Evolutionary conservation across 2,329 filamentous ascomycete species (phyloP).

Genomic region (Colletotrichum caudatum): DNA sequence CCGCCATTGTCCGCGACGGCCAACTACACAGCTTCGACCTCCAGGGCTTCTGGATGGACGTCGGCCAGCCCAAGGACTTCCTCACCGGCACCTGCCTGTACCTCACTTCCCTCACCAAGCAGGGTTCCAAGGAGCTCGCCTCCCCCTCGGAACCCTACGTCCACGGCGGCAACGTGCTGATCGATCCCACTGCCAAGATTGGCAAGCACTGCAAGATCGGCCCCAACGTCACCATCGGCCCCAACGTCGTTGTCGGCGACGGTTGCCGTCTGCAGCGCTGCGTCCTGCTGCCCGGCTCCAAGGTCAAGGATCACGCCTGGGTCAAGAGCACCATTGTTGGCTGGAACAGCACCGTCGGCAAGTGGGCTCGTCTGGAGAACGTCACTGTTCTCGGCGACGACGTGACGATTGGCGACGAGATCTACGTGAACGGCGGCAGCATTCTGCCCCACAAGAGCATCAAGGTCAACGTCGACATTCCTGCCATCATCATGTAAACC

Average conservation of each 20-base stretch:
- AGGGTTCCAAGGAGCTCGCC: conserved; percentile 85
- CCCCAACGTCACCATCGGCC: conserved; percentile 95
- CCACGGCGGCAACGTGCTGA: conserved; percentile 93
- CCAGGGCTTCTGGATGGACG: conserved; percentile 99
- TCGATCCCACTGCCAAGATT: conserved; percentile 94
- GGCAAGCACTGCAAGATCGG: conserved; percentile 99
- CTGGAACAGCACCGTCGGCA: conserved; percentile 96
- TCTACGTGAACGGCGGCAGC: conserved; percentile 94
- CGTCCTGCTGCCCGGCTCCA: conserved; percentile 87
- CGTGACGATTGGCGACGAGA: conserved; percentile 96
- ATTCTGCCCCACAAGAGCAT: conserved; percentile 98
- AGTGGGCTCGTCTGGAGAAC: conserved; percentile 97
- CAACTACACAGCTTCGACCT: conserved; percentile 96
- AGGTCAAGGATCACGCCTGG: conserved; percentile 99
- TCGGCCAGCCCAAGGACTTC: conserved; percentile 99
- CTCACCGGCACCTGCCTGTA: conserved; percentile 95
- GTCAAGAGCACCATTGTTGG: conserved; percentile 98
- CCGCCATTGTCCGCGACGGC: conserved; percentile 88
- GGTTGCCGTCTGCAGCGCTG: conserved; percentile 94
- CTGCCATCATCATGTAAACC: conserved; percentile 75
- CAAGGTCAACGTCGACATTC: conserved; percentile 94
- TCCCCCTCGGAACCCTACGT: conserved; percentile 82
- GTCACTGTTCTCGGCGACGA: conserved; percentile 98
- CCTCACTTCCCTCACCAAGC: conserved; percentile 92
- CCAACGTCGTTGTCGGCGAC: conserved; percentile 91